A percentile compares a stretch with the other conserved stretches of the same genome.
Conservation (phyloP, 768 basidiomycete species). For the Rhizopogon vesiculosus region DNA sequence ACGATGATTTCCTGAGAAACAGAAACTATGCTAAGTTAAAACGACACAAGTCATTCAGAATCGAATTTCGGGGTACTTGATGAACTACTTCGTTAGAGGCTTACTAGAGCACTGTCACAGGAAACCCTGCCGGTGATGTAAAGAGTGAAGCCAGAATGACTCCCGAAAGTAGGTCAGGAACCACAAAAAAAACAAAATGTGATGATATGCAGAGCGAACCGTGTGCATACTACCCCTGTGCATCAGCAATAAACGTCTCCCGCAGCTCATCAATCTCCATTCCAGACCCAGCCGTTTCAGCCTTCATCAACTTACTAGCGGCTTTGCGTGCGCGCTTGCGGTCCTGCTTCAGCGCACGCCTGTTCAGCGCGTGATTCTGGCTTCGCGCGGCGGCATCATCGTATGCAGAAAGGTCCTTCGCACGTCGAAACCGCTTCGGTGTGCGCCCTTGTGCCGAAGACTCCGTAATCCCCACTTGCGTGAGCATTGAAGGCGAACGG, state of each 20-base stretch:
- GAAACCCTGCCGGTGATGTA: too few relatives aligned
- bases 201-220: not conserved
- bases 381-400: constrained; percentile 44
- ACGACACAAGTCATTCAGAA: too few relatives aligned
- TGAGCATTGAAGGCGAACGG: constrained; percentile 25
- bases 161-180: too few relatives aligned
- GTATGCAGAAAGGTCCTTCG: constrained; percentile 50
- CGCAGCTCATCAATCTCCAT: constrained; percentile 28
- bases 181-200: not conserved
- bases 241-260: constrained; percentile 11
- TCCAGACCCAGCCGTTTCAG: constrained; percentile 4
- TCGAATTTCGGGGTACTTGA: too few relatives aligned
- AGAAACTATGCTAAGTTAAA: too few relatives aligned
- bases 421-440: constrained; percentile 59
- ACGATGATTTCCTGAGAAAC: too few relatives aligned
- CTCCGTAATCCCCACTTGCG: constrained; percentile 31
- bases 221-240: not conserved
- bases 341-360: constrained; percentile 57
- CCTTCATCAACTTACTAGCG: constrained; percentile 25
- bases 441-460: constrained; percentile 27
- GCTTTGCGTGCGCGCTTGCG: constrained; percentile 59
- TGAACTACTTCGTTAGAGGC: too few relatives aligned
- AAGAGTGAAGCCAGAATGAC: too few relatives aligned
- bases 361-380: constrained; percentile 49
- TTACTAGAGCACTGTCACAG: too few relatives aligned